Evolutionary conservation across 2,329 filamentous ascomycete species (phyloP), one percentile per base, ranked within the genome.

Genomic region (Trichoderma atrobrunneum): DNA sequence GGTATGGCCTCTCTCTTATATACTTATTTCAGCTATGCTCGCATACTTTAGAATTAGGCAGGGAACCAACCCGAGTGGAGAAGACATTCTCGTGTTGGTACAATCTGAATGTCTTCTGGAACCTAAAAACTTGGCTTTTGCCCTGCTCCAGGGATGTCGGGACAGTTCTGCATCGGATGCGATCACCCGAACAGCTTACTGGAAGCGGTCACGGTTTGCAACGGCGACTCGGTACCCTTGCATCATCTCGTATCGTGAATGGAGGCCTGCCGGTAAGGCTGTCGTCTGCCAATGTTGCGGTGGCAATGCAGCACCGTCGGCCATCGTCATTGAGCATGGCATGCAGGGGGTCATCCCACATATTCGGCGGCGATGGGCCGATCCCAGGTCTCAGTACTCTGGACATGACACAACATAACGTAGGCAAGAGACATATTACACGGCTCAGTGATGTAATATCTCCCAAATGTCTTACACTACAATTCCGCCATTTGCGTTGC

Each of bases 241-340:
- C 57, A 28, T 34, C 39, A 62, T 54, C 67, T 61, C 39, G 67
- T 61, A 70, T 34, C 32, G 32, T 54, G 10, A 61, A 61, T 34
- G 39, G 43, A 26, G 34, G 8, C 64, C 34, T 43, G 63, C 32
- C 34, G 36, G 26, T 60, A 18, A 70, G 57, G 39, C 57, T 48
- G 39, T 51, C 56, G 36, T 36, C 57, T 48, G 28, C 48, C 28
- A 8, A 36, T 21, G 39, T 30, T 70, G 66, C 57, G 57, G 67
- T 70, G 57, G 67, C 57, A 36, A 70, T 70, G 57, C 57, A 54
- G 34, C 39, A 70, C 28, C 26, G 66, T 18, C 36, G 66, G 67
- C 26, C 66, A 60, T 18, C 65, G 54, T 62, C 57, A 70, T 59
- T 54, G 28, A 54, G n/a, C 39, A 70, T 54, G 36, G 32, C 16